Percentiles rank a stretch among this genome's conserved stretches.
Evolutionary conservation across 108 stramenopile genomes (phyloP).

Genomic region (Cylindrotheca closterium): DNA sequence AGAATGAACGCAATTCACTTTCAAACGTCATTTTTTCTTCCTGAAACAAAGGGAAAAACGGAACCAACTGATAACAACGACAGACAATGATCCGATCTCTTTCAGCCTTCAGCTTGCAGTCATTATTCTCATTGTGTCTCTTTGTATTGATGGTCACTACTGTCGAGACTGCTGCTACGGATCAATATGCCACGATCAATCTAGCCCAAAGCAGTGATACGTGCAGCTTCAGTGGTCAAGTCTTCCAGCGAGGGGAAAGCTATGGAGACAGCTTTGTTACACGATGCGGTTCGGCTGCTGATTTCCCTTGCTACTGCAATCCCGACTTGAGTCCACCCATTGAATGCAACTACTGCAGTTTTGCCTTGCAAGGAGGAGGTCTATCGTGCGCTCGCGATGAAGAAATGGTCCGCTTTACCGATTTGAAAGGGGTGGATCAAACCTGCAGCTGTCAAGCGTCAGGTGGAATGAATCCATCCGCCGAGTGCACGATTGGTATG

Average conservation of each 20-base stretch:
- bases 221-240: constrained; percentile 1
- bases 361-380: constrained; percentile 10
- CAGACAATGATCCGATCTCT: too few relatives aligned
- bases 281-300: not conserved
- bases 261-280: constrained; percentile 2
- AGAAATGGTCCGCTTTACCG: constrained; percentile 2
- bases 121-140: too few relatives aligned
- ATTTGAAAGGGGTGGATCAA: constrained; percentile 5
- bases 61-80: too few relatives aligned
- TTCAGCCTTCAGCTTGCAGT: too few relatives aligned
- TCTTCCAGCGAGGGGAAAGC: constrained; percentile 8
- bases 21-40: too few relatives aligned
- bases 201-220: too few relatives aligned
- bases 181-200: too few relatives aligned
- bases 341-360: constrained; percentile 17
- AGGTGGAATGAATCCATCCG: not conserved
- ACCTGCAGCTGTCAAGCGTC: constrained; percentile 9
- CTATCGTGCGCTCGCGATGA: constrained; percentile 5
- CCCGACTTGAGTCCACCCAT: constrained; percentile 8
- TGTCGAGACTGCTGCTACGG: too few relatives aligned
- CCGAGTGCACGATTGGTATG: not conserved
- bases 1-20: too few relatives aligned
- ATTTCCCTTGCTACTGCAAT: constrained; percentile 15
- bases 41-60: too few relatives aligned
- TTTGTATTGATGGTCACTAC: too few relatives aligned